phyloP scores from a whole-genome alignment of 2,329 filamentous ascomycete genomes.

The Ophidiomyces ophidiicola region DNA sequence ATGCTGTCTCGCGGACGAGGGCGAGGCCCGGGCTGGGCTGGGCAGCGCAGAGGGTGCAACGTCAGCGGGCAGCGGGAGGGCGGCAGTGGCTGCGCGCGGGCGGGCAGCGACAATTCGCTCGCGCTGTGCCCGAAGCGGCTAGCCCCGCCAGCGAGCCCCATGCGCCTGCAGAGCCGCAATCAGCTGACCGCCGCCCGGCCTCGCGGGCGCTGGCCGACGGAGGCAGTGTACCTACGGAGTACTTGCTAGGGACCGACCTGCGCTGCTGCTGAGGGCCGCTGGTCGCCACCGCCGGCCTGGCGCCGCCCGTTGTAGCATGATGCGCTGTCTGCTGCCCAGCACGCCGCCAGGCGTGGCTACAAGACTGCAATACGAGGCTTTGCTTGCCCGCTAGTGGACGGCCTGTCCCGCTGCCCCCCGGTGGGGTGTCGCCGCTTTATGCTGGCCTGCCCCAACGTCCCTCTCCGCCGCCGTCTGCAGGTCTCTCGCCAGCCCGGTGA shows the following conservation, averaged over 20 bases:
- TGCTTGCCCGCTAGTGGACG: slow-evolving; percentile 8
- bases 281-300: not conserved
- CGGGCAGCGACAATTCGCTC: slow-evolving; percentile 5
- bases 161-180: slow-evolving; percentile 12
- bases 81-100: slow-evolving; percentile 9
- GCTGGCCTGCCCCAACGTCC: no score
- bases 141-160: slow-evolving; percentile 11
- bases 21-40: not conserved
- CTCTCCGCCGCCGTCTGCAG: no score
- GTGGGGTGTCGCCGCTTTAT: no score
- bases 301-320: not conserved
- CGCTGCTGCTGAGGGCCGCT: no score
- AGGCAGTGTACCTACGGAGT: no score
- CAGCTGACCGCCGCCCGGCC: slow-evolving; percentile 9
- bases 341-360: no score
- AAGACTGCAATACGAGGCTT: slow-evolving; percentile 10
- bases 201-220: no score
- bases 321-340: no score
- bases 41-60: slow-evolving; percentile 2
- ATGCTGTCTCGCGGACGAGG: slow-evolving; percentile 1
- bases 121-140: slow-evolving; percentile 8
- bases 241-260: no score
- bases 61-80: not conserved
- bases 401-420: slow-evolving; percentile 9
- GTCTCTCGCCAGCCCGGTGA: no score